phyloP scores from a whole-genome alignment of 805 yeast species.

The Hemisphaericaspora nanyangensis region DNA sequence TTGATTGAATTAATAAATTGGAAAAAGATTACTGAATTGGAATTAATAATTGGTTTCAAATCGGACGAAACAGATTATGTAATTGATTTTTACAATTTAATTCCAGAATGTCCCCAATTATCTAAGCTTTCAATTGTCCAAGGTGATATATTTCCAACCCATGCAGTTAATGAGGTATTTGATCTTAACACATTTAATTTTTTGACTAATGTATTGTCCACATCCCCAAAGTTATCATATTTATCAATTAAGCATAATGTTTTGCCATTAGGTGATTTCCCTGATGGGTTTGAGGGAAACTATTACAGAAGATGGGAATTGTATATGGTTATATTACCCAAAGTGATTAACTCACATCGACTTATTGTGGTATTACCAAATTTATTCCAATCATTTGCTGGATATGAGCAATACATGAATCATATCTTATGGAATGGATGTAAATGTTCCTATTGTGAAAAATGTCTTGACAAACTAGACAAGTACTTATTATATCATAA shows the following conservation, averaged over 20 bases:
- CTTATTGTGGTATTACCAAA: slow-evolving; percentile 55
- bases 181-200: slow-evolving; percentile 45
- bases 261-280: slow-evolving; percentile 52
- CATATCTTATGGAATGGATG: slow-evolving; percentile 79
- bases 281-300: slow-evolving; percentile 73
- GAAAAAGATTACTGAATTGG: slow-evolving; percentile 34
- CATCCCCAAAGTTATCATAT: slow-evolving; percentile 28
- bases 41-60: slow-evolving; percentile 54
- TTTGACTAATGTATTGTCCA: slow-evolving; percentile 10
- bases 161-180: slow-evolving; percentile 33
- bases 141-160: slow-evolving; percentile 23
- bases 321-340: slow-evolving; percentile 47
- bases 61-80: slow-evolving; percentile 44
- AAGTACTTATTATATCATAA: slow-evolving; percentile 61
- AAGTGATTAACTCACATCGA: slow-evolving; percentile 18
- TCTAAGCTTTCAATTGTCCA: slow-evolving; percentile 33
- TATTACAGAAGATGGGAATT: slow-evolving; percentile 55
- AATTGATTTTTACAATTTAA: slow-evolving; percentile 35
- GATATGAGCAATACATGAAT: slow-evolving; percentile 69
- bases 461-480: slow-evolving; percentile 50
- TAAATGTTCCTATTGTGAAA: slow-evolving; percentile 54
- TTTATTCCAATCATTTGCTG: slow-evolving; percentile 53
- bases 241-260: slow-evolving; percentile 57
- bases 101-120: slow-evolving; percentile 31
- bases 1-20: slow-evolving; percentile 17